Percentiles rank a stretch among this genome's conserved stretches.
Conservation (phyloP, 805 yeast species). For the Torulaspora franciscae region DNA sequence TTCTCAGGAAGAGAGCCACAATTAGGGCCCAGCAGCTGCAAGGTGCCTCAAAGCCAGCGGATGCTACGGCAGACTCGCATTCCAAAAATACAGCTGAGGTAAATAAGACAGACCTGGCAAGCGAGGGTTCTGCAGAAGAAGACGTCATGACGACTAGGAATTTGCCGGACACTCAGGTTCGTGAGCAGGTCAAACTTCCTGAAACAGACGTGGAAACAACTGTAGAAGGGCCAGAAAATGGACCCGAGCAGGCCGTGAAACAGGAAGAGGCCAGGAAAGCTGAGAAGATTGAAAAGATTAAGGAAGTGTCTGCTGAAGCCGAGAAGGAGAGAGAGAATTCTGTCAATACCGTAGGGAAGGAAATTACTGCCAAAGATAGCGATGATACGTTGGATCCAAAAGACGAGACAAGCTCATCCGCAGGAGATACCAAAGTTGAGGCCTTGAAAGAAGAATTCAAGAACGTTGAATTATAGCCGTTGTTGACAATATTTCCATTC, state of each 20-base stretch:
- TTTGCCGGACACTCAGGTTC: slow-evolving; percentile 5
- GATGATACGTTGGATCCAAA: background rate
- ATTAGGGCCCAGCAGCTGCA: slow-evolving; percentile 17
- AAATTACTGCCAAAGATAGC: slow-evolving; percentile 3
- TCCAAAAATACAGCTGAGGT: background rate
- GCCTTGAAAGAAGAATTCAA: slow-evolving; percentile 28
- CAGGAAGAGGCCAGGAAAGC: slow-evolving; percentile 18
- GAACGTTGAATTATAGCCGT: slow-evolving; percentile 22
- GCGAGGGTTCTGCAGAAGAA: slow-evolving; percentile 8
- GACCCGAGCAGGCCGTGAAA: slow-evolving; percentile 2
- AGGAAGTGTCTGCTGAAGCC: background rate
- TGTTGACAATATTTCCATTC: slow-evolving; percentile 11
- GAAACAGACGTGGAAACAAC: background rate
- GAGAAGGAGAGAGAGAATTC: slow-evolving; percentile 13
- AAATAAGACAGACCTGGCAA: background rate
- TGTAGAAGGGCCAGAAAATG: slow-evolving; percentile 4
- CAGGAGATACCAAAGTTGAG: slow-evolving; percentile 5
- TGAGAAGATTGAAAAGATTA: slow-evolving; percentile 12
- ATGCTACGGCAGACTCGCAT: background rate
- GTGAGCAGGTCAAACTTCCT: background rate
- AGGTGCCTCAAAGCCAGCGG: slow-evolving; percentile 5
- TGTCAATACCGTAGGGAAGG: slow-evolving; percentile 3
- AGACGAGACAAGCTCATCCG: slow-evolving; percentile 3
- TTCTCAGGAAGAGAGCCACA: slow-evolving; percentile 36
- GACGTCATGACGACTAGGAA: slow-evolving; percentile 11